phyloP scores from a whole-genome alignment of 257 asterid genomes.

The Lavandula angustifolia region DNA sequence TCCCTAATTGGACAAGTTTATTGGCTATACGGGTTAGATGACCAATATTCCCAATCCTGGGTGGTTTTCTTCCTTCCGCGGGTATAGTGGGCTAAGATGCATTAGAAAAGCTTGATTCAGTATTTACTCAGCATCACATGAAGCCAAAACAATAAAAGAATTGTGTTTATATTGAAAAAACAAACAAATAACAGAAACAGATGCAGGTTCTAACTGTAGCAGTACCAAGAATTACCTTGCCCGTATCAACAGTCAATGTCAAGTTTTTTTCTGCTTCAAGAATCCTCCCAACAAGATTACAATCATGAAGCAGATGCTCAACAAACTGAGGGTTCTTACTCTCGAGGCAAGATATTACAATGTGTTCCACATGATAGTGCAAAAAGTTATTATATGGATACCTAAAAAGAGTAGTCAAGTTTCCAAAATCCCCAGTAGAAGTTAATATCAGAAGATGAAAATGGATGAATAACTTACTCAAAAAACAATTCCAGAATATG shows the following conservation, averaged over 20 bases:
- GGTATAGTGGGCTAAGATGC: slow-evolving; percentile 63
- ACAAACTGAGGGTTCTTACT: slow-evolving; percentile 68
- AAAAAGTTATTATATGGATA: slow-evolving; percentile 86
- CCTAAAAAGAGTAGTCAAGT: slow-evolving; percentile 40
- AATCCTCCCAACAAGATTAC: slow-evolving; percentile 71
- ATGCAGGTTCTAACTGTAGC: slow-evolving; percentile 9
- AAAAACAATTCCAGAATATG: slow-evolving; percentile 66
- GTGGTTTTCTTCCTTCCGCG: slow-evolving; percentile 66
- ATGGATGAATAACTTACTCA: slow-evolving; percentile 55
- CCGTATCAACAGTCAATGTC: slow-evolving; percentile 45
- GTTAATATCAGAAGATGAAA: slow-evolving; percentile 20
- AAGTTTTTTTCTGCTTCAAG: slow-evolving; percentile 73
- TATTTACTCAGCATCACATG: slow-evolving; percentile 13
- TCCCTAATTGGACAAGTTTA: slow-evolving; percentile 71
- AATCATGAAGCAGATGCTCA: slow-evolving; percentile 74
- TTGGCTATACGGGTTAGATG: slow-evolving; percentile 83
- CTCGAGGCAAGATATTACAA: slow-evolving; percentile 70
- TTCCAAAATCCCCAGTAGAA: slow-evolving; percentile 22
- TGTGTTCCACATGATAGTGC: slow-evolving; percentile 78
- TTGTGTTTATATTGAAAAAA: slow-evolving; percentile 1
- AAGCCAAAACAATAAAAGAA: slow-evolving; percentile 5
- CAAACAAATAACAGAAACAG: background rate
- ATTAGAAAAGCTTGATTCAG: slow-evolving; percentile 16
- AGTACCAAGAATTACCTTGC: slow-evolving; percentile 48
- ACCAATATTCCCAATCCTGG: slow-evolving; percentile 88